Conservation (phyloP, 1,284 basidiomycete genomes). For the Meira nashicola region DNA sequence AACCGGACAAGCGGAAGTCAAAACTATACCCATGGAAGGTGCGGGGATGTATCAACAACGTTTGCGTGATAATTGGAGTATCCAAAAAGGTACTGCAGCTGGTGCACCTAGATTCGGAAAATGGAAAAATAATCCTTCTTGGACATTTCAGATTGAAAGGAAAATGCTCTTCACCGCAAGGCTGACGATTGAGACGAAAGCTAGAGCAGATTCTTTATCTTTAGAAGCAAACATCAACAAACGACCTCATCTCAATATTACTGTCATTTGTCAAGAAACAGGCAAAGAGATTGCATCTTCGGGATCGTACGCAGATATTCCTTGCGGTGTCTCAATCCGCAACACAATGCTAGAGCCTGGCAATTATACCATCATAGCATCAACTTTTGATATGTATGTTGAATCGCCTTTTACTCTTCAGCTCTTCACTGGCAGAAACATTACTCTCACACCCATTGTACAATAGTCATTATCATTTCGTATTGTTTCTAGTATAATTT, state of each 20-base stretch:
- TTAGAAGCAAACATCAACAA: constrained; percentile 1
- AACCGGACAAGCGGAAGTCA: constrained; percentile 55
- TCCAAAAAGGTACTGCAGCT: constrained; percentile 61
- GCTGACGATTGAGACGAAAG: constrained; percentile 10
- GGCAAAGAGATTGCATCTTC: constrained; percentile 18
- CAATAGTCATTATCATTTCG: neutral
- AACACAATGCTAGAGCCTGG: constrained; percentile 14
- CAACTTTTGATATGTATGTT: constrained; percentile 18
- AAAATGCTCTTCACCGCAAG: neutral
- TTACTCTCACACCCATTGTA: neutral
- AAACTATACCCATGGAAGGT: constrained; percentile 65
- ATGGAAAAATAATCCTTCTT: constrained; percentile 67
- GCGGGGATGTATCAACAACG: constrained; percentile 79
- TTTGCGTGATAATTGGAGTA: constrained; percentile 58
- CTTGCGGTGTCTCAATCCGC: constrained; percentile 22
- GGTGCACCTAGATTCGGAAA: constrained; percentile 65
- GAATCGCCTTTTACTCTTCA: constrained; percentile 22
- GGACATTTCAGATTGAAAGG: constrained; percentile 56
- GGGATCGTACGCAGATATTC: constrained; percentile 24
- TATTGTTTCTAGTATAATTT: no score
- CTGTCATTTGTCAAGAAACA: neutral
- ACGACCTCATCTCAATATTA: constrained; percentile 23
- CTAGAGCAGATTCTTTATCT: neutral
- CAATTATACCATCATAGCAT: constrained; percentile 21
- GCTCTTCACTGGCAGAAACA: constrained; percentile 17